Conservation (phyloP, 176 grass and related monocot genomes). For the Ensete ventricosum region DNA sequence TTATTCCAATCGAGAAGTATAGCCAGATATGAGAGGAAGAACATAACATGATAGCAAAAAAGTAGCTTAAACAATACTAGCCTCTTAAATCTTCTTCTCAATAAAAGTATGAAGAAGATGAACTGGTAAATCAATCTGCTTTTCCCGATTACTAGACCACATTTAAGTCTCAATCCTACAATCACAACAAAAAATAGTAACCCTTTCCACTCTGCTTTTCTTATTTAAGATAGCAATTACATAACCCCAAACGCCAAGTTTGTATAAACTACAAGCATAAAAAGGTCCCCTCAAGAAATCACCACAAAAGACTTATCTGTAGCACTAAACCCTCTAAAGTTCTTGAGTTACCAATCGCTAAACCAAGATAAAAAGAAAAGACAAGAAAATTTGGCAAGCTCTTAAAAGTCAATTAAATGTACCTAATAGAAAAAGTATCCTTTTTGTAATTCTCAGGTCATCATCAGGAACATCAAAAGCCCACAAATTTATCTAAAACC, state of each 20-base stretch:
- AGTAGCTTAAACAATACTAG: not conserved
- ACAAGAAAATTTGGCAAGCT: not conserved
- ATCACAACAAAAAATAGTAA: not conserved
- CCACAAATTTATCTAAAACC: not conserved
- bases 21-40: not conserved
- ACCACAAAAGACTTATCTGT: not conserved
- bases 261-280: not conserved
- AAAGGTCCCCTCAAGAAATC: not conserved
- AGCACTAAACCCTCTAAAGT: not conserved
- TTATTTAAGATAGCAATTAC: not conserved
- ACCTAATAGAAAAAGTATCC: not conserved
- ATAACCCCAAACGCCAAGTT: not conserved
- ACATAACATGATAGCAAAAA: not conserved
- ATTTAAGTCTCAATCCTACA: too few species aligned
- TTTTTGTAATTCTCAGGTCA: not conserved
- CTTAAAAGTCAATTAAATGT: not conserved
- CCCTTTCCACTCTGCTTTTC: not conserved
- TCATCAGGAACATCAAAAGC: not conserved
- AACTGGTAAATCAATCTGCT: too few species aligned
- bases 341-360: not conserved
- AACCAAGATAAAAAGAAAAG: not conserved
- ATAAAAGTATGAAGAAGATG: not conserved
- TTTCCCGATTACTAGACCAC: too few species aligned
- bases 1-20: constrained; percentile 1
- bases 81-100: not conserved